These are phyloP conservation scores for Fusarium sp. DNA, from an alignment of 2,329 filamentous ascomycete genomes.

Conservation along the genomic window DNA sequence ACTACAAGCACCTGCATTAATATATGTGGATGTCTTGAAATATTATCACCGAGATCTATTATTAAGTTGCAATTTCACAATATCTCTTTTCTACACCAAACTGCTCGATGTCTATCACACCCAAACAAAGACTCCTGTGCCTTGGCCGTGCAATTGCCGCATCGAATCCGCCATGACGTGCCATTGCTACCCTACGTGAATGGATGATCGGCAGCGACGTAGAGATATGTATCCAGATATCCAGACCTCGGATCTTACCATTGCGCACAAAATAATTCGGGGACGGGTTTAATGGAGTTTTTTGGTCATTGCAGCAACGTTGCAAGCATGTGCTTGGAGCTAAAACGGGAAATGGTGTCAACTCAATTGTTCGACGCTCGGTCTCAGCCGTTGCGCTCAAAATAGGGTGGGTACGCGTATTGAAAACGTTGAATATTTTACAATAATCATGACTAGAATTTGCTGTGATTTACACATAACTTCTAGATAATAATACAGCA, in stretches of 20 bases:
- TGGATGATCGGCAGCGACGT: slow-evolving; percentile 15
- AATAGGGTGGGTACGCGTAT: too few relatives aligned
- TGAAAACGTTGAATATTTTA: too few relatives aligned
- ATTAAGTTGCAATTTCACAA: not conserved
- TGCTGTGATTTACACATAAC: too few relatives aligned
- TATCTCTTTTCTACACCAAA: not conserved
- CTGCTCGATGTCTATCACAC: slow-evolving; percentile 5
- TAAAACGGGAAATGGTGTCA: slow-evolving; percentile 7
- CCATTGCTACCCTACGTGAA: slow-evolving; percentile 32
- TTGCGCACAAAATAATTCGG: not conserved
- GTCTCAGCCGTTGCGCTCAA: not conserved
- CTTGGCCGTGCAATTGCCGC: slow-evolving; percentile 12
- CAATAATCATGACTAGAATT: too few relatives aligned
- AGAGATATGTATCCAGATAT: slow-evolving; percentile 9
- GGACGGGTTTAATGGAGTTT: not conserved
- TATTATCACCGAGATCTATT: not conserved
- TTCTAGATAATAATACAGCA: too few relatives aligned
- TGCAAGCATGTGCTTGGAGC: slow-evolving; percentile 5
- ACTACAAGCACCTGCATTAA: slow-evolving; percentile 3
- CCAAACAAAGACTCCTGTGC: not conserved
- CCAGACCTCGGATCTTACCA: slow-evolving; percentile 15
- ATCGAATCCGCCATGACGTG: slow-evolving; percentile 33
- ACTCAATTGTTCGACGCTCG: not conserved
- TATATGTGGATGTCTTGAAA: not conserved
- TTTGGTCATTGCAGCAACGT: not conserved